phyloP scores from a whole-genome alignment of 192 early-diverging fungal genomes.

The Piromyces sp. region DNA sequence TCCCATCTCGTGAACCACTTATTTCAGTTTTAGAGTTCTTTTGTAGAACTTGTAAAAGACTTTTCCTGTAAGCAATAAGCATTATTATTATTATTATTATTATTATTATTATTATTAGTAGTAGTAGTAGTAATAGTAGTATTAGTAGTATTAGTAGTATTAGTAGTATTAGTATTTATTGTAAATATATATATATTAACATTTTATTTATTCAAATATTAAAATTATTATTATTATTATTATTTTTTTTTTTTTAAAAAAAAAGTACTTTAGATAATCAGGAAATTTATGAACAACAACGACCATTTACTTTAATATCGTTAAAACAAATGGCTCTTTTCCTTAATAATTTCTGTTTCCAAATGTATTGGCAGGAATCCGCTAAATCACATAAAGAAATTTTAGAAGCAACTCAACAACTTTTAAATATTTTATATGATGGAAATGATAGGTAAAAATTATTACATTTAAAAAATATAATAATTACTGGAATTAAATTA shows the following conservation, averaged over 20 bases:
- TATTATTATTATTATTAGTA: too few relatives aligned
- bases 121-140: too few relatives aligned
- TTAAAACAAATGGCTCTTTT: slow-evolving; percentile 28
- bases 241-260: too few relatives aligned
- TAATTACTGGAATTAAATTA: too few relatives aligned
- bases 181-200: too few relatives aligned
- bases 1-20: slow-evolving; percentile 30
- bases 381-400: background rate
- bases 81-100: slow-evolving; percentile 3
- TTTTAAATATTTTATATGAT: background rate
- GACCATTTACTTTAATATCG: slow-evolving; percentile 27
- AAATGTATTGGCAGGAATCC: slow-evolving; percentile 13
- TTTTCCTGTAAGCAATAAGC: slow-evolving; percentile 36
- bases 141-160: too few relatives aligned
- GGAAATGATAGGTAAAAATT: background rate
- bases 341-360: slow-evolving; percentile 48
- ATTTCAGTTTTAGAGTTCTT: slow-evolving; percentile 40
- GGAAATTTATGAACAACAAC: slow-evolving; percentile 42
- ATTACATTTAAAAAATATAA: too few relatives aligned
- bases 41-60: slow-evolving; percentile 32
- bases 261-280: slow-evolving; percentile 37
- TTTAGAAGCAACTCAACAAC: background rate
- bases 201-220: too few relatives aligned
- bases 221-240: too few relatives aligned
- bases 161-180: too few relatives aligned